Base-by-base conservation (phyloP, 768 basidiomycete species). In the Leccinum uliginosum region DNA sequence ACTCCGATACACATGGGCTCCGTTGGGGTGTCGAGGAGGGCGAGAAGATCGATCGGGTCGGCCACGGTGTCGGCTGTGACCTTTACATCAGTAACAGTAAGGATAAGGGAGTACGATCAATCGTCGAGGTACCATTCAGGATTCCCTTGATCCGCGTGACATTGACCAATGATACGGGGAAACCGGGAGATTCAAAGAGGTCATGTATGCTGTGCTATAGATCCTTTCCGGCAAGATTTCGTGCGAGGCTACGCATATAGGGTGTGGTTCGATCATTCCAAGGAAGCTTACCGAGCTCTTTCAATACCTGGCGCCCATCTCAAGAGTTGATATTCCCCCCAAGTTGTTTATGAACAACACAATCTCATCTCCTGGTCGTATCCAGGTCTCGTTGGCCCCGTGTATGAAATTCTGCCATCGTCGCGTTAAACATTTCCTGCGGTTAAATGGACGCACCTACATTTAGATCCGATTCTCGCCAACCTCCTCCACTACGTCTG, bases 141-240 rank as follows among this genome's bases (percentile, higher is more conserved):
- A 57, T 63, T 30, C 32, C 57, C 19, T 66, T 44, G 23, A 54
- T 50, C 34, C 65, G 67, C n/a, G 77, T 74, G 24, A 77, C 60
- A 59, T 83, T 82, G 12, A 83, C 71, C 4, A 82, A 64, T 15
- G 80, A 80, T 43, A 83, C 67, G 2, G 80, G 83, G 63, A 83
- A 79, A 24, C 82, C 82, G 1, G 83, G 82, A n/a, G 80, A 62
- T 83, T 83, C 57, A 84, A 75, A 8, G 80, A 82, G 2, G 82
- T 82, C 81, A 84, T 83, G 66, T 78, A 84, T 3, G 78, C 67
- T 4, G 80, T 78, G 7, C 71, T 67, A 63, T 80, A 81, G 10
- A 81, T 71, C 17, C 81, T 69, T 15, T 65, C 58, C 0, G 78
- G 80, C 44, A 62, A 57, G 29, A 81, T 70, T 23, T 65, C 50